These are phyloP conservation scores for Clohesyomyces aquaticus DNA, from an alignment of 495 filamentous ascomycete genomes.

Conservation along the genomic window DNA sequence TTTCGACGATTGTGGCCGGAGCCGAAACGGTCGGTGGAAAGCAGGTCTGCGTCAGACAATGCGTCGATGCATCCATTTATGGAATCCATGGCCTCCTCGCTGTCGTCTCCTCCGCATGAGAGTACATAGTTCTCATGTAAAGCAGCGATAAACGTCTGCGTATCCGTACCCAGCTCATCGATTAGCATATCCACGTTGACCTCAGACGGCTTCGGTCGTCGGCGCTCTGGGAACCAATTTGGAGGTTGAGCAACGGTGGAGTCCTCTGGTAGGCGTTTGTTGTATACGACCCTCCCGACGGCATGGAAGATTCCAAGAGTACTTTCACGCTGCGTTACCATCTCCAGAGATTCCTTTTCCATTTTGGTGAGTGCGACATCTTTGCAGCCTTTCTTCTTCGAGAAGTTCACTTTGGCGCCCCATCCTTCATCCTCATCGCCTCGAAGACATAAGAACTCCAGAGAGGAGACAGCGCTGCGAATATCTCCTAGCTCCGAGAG, in stretches of 20 bases:
- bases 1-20: conserved; percentile 47
- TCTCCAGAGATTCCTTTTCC: conserved; percentile 70
- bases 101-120: conserved; percentile 70
- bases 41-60: conserved; percentile 83
- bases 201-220: conserved; percentile 68
- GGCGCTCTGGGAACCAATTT: conserved; percentile 62
- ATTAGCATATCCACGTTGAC: conserved; percentile 74
- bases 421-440: conserved; percentile 66
- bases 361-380: conserved; percentile 65
- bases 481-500: conserved; percentile 87
- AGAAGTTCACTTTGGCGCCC: conserved; percentile 67
- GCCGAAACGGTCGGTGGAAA: conserved; percentile 60
- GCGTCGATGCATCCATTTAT: conserved; percentile 75
- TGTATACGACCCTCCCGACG: conserved; percentile 92
- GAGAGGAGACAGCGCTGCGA: conserved; percentile 81
- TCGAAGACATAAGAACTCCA: conserved; percentile 88
- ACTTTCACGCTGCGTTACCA: conserved; percentile 81
- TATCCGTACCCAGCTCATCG: conserved; percentile 88
- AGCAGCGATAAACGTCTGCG: conserved; percentile 83
- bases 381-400: conserved; percentile 62
- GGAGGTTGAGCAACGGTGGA: conserved; percentile 58
- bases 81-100: conserved; percentile 68
- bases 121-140: conserved; percentile 92
- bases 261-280: conserved; percentile 68
- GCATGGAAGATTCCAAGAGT: conserved; percentile 94